Evolutionary conservation across 306 rosid species (phyloP).

Genomic region (Calophaca sinica): DNA sequence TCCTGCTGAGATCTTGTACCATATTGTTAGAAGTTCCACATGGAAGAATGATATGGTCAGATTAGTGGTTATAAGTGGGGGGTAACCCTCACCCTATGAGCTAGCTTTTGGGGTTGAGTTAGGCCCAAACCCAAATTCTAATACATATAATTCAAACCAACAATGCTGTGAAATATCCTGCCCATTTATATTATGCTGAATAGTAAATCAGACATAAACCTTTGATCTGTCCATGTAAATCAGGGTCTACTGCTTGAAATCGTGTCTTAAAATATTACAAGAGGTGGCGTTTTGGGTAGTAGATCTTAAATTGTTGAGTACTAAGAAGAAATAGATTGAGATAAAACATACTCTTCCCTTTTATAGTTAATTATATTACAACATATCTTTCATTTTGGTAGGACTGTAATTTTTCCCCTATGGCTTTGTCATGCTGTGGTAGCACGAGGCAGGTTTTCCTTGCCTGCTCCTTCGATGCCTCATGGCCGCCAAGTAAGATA

Average conservation of each 20-base stretch:
- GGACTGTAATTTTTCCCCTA: slow-evolving; percentile 72
- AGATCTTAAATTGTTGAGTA: slow-evolving; percentile 1
- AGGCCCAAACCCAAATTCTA: too few species aligned
- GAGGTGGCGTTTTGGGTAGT: too few species aligned
- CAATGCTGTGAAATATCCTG: not conserved
- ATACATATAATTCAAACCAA: not conserved
- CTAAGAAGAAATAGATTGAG: slow-evolving; percentile 7
- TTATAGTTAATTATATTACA: slow-evolving; percentile 7
- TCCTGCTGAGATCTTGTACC: not conserved
- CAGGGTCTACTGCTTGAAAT: slow-evolving; percentile 15
- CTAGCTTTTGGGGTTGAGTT: too few species aligned
- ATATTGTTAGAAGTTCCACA: not conserved
- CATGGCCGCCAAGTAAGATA: slow-evolving; percentile 79
- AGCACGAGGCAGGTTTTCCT: slow-evolving; percentile 85
- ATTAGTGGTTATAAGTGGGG: too few species aligned
- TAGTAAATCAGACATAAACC: slow-evolving; percentile 32
- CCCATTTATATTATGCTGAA: slow-evolving; percentile 20
- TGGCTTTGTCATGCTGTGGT: slow-evolving; percentile 83
- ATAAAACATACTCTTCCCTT: not conserved
- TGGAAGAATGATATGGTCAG: too few species aligned
- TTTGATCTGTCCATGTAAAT: slow-evolving; percentile 31
- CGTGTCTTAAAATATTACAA: not conserved
- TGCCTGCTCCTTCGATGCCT: slow-evolving; percentile 91
- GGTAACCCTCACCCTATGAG: too few species aligned
- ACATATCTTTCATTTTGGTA: slow-evolving; percentile 48